Evolutionary conservation across 1,284 basidiomycete species (phyloP), one percentile per base, ranked within the genome.

Genomic region (Athelia sp.): DNA sequence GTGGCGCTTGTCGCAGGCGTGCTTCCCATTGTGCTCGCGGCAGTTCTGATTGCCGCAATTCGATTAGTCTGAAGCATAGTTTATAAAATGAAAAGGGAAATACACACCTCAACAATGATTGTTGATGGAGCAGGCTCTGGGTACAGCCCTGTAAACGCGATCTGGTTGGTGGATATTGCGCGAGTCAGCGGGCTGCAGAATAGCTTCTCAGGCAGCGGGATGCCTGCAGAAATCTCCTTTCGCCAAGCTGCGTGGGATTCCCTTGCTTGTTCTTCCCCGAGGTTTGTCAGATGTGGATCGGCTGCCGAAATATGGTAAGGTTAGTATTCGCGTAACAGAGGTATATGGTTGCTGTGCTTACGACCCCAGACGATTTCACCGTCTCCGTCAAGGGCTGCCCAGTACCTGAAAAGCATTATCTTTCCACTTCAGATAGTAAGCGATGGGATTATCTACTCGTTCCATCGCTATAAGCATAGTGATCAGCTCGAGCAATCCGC

Each of bases 341-440:
- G 42, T 36, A 35, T 47, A 31, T 23, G 15, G 18, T 40, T 42
- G n/a, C n/a, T n/a, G 32, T 17, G 78, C 84, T 59, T 60, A 84
- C 84, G 90, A 29, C 90, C 90, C 90, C 91, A 93, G 1, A 70
- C 73, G 10, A 92, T 69, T 48, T 86, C 76, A 13, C 73, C 86
- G 57, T 95, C 87, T 0, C 82, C 82, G 43, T 85, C 70, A 18
- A 86, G 61, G 58, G 78, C 81, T 0, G 88, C 78, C 83, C 84
- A 93, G 56, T 87, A 66, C 14, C 84, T 82, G 52, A 19, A 47
- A 6, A 31, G 40, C 14, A 17, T 18, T 55, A 21, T 23, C 15
- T 18, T n/a, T n/a, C n/a, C n/a, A n/a, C n/a, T n/a, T 29, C 8
- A 32, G 14, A 29, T 24, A 24, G 2, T 35, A 34, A 17, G 38